Base-by-base conservation (phyloP, 306 rosid genomes). In the Cucurbita pepo region DNA sequence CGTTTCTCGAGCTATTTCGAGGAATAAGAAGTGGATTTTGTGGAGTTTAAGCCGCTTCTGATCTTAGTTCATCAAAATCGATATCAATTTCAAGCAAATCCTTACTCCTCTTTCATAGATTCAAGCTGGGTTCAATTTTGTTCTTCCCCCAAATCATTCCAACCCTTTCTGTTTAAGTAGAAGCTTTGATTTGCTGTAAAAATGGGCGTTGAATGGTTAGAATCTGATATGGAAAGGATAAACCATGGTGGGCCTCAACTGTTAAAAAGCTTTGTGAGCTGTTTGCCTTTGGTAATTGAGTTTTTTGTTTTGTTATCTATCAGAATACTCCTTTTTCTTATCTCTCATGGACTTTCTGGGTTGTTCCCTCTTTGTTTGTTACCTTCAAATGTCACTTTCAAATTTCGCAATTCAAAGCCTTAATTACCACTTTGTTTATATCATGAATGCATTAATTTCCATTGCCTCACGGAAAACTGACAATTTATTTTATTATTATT, bases 311-410 rank as follows among this genome's bases (percentile, higher is more conserved):
- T 79, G 25, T 71, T 36, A 44, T 69, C 22, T 25, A 69, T 69
- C 56, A 21, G 37, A 66, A 66, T 22, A 22, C 37, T 66, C 73
- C 8, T 47, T 25, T 67, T 67, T 7, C 41, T 45, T 69, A 79
- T 81, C 89, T 75, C 69, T 82, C 83, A 76, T 70, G 40, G 75
- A 69, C 87, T 80, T 30, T 80, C 69, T 76, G 76, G 79, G 78
- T 79, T 57, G 77, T 85, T 75, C 77, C 81, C 82, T 76, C 56
- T 81, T 82, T 82, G 84, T 82, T 84, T 80, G 81, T 59, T 84
- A 72, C 45, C 72, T 64, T 80, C 75, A 44, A 71, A 78, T 76
- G 87, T 86, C 90, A 72, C 77, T 89, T 86, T 88, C 96, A 77
- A 75, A 21, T 66, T 71, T 82, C 79, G 65, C 83, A 71, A 84